Conservation (phyloP, 805 yeast species). For the Clavispora asparagi region DNA sequence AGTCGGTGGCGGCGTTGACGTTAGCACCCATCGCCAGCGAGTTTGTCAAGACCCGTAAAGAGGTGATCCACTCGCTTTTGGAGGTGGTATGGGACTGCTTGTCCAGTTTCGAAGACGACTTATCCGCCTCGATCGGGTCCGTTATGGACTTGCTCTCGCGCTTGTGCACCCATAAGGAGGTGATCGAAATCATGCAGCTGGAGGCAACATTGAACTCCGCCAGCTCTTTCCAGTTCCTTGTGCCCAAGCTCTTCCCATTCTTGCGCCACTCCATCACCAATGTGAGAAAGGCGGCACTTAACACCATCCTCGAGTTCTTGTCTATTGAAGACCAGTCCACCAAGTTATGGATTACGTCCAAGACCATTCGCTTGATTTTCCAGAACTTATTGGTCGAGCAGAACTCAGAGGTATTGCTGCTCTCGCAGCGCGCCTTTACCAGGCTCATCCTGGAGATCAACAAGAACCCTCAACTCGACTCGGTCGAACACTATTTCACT, state of each 20-base stretch:
- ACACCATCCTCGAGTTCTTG: conserved; percentile 74
- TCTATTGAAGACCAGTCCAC: conserved; percentile 46
- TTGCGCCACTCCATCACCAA: conserved; percentile 89
- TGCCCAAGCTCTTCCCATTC: conserved; percentile 91
- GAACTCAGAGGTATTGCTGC: conserved; percentile 60
- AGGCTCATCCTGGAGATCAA: conserved; percentile 46
- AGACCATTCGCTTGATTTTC: conserved; percentile 66
- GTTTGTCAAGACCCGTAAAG: conserved; percentile 62
- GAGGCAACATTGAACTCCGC: conserved; percentile 47
- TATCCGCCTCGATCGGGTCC: conserved; percentile 91
- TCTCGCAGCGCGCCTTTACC: conserved; percentile 60
- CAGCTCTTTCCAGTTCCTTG: conserved; percentile 64
- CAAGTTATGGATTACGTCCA: conserved; percentile 74
- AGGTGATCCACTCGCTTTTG: conserved; percentile 43
- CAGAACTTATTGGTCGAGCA: conserved; percentile 91
- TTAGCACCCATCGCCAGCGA: conserved; percentile 85
- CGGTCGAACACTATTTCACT: conserved; percentile 49
- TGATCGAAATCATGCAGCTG: conserved; percentile 63
- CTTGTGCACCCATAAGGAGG: conserved; percentile 76
- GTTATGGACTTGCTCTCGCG: conserved; percentile 92
- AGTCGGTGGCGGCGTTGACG: conserved; percentile 93
- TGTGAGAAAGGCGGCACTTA: conserved; percentile 83
- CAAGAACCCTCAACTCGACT: conserved; percentile 16
- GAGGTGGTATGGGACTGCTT: conserved; percentile 88
- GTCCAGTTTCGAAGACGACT: conserved; percentile 80